Conservation (phyloP, 2,329 filamentous ascomycete genomes). For the Neobulgaria alba region DNA sequence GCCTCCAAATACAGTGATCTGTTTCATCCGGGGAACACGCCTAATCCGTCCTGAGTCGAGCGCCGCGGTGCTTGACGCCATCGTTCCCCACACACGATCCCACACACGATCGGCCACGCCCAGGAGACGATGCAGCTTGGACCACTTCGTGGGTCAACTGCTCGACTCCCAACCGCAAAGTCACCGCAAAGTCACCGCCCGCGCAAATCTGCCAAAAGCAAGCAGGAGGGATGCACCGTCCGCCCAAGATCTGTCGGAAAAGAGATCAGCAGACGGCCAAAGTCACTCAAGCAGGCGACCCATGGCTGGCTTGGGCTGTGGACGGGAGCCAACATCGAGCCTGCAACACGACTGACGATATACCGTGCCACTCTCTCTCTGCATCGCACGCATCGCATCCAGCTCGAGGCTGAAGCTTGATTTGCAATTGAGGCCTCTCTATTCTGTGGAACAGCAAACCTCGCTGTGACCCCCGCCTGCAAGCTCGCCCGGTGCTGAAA, state of each 20-base stretch:
- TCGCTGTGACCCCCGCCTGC: not conserved
- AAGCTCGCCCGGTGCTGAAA: not conserved
- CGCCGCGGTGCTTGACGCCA: not conserved
- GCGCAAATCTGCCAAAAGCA: conserved; percentile 7
- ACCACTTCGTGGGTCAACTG: not conserved
- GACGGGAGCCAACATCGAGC: conserved; percentile 18
- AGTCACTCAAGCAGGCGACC: conserved; percentile 13
- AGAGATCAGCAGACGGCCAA: conserved; percentile 14
- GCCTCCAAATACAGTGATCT: not conserved
- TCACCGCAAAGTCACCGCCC: not conserved
- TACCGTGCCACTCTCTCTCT: not conserved
- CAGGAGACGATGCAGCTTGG: not conserved
- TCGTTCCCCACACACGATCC: not conserved
- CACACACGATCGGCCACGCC: not conserved
- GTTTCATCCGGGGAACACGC: conserved; percentile 1
- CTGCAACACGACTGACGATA: not conserved
- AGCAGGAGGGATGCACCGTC: conserved; percentile 4
- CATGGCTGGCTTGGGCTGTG: conserved; percentile 18
- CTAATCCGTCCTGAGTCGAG: too few species aligned
- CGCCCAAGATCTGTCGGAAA: conserved; percentile 10
- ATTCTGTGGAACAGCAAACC: not conserved
- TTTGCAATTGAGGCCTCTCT: too few species aligned
- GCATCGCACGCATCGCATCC: too few species aligned
- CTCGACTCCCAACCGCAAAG: not conserved
- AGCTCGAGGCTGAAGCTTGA: too few species aligned